These are phyloP conservation scores for Thozetella sp. DNA, from an alignment of 495 filamentous ascomycete genomes.

Conservation along the genomic window DNA sequence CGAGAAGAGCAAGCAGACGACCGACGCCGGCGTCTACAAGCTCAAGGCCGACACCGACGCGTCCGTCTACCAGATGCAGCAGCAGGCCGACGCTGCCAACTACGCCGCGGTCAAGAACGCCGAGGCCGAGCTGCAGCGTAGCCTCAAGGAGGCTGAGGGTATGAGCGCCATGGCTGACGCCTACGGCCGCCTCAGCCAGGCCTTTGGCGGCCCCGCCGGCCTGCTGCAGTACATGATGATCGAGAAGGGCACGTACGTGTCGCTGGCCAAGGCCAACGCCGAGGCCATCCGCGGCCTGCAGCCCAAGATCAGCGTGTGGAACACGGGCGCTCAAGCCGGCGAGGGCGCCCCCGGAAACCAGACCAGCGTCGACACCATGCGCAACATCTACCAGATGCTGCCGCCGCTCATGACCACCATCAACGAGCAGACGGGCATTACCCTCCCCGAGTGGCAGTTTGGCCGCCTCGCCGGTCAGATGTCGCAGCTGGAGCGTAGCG, in stretches of 20 bases:
- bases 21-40: slow-evolving; percentile 54
- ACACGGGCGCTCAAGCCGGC: slow-evolving; percentile 61
- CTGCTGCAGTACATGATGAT: slow-evolving; percentile 80
- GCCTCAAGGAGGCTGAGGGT: slow-evolving; percentile 74
- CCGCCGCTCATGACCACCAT: slow-evolving; percentile 80
- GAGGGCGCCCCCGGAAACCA: slow-evolving; percentile 23
- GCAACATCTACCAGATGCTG: slow-evolving; percentile 72
- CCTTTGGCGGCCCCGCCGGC: slow-evolving; percentile 74
- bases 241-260: slow-evolving; percentile 64
- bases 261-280: slow-evolving; percentile 70
- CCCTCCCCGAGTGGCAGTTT: slow-evolving; percentile 72
- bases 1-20: slow-evolving; percentile 56
- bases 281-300: slow-evolving; percentile 73
- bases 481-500: slow-evolving; percentile 16
- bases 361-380: slow-evolving; percentile 36
- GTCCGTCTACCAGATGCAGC: slow-evolving; percentile 37
- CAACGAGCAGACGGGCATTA: slow-evolving; percentile 81
- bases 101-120: slow-evolving; percentile 58
- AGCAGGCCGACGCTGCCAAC: slow-evolving; percentile 37
- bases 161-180: slow-evolving; percentile 74
- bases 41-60: slow-evolving; percentile 43
- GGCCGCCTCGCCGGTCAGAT: slow-evolving; percentile 40
- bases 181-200: slow-evolving; percentile 66
- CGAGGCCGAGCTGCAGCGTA: slow-evolving; percentile 60
- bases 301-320: slow-evolving; percentile 89